These are phyloP conservation scores for Eutrema yunnanense DNA, from an alignment of 345 rosid species.

Conservation along the genomic window DNA sequence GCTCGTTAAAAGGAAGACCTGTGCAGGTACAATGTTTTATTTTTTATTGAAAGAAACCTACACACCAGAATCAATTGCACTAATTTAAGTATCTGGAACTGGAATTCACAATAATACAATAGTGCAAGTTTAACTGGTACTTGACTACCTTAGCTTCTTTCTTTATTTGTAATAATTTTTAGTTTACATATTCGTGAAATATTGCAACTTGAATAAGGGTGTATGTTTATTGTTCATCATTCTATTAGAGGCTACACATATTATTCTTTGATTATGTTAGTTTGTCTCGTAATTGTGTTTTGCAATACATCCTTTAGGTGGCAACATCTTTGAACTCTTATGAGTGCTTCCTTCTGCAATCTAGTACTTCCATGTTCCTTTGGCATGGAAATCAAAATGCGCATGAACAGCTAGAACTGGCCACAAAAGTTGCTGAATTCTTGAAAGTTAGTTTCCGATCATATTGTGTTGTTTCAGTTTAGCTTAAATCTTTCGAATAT, in stretches of 20 bases:
- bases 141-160: conserved; percentile 5
- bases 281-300: not conserved
- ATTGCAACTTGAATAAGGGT: not conserved
- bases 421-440: conserved; percentile 78
- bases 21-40: conserved; percentile 57
- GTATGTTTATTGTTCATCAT: not conserved
- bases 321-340: conserved; percentile 77
- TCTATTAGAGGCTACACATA: not conserved
- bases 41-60: conserved; percentile 33
- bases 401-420: conserved; percentile 82
- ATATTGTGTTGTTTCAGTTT: not conserved
- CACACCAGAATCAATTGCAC: conserved; percentile 63
- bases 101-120: conserved; percentile 61
- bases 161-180: not conserved
- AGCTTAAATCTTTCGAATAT: not conserved
- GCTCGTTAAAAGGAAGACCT: conserved; percentile 87
- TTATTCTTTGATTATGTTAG: not conserved
- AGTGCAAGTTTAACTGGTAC: conserved; percentile 86
- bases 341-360: conserved; percentile 95
- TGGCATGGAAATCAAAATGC: conserved; percentile 98
- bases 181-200: not conserved
- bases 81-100: conserved; percentile 78
- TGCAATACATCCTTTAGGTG: conserved; percentile 40
- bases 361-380: conserved; percentile 75
- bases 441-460: conserved; percentile 50